Evolutionary conservation across 768 basidiomycete species (phyloP), one percentile per base, ranked within the genome.

Genomic region (Russula emetica): DNA sequence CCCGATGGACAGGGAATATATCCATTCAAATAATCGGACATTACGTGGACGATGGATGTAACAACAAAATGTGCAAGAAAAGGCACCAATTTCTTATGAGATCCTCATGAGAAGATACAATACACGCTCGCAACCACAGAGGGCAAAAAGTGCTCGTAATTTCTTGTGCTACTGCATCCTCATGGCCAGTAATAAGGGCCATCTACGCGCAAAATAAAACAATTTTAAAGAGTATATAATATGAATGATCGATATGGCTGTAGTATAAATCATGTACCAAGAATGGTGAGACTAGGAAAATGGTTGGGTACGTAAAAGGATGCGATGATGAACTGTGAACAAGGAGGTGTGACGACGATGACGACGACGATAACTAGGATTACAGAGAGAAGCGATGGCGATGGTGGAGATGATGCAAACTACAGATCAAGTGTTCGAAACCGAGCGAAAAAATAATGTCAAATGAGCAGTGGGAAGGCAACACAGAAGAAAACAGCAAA

Each of bases 371-470:
- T 38, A 32, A 32, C 54, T 51, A 61, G 11, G 16, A 36, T 28
- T 61, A 56, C 59, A 61, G 56, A 28, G 36, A 40, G 24, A 36
- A n/a, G 54, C n/a, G 59, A 55, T 18, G 38, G 16, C 18, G 63
- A 49, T 36, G 11, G 36, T 36, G 36, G 34, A 6, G 34, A 36
- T 51, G 49, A 55, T 49, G 45, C 45, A 49, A 42, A 62, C 53
- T 51, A 30, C 45, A 13, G 36, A 36, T 3, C 24, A 14, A 53
- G 30, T 14, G 36, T 54, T 14, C 16, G 16, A 20, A 30, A 34
- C 14, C 14, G 16, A 22, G 52, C n/a, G 22, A 20, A 59, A 36
- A 40, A 18, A 6, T 16, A 6, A 47, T 38, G 53, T 20, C 38
- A n/a, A 10, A 49, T 63, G 63, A 63, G 58, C 28, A 2, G 30